A percentile compares a stretch with the other conserved stretches of the same genome.
Evolutionary conservation across 2,329 filamentous ascomycete species (phyloP).

Genomic region (Harringtonia lauricola): DNA sequence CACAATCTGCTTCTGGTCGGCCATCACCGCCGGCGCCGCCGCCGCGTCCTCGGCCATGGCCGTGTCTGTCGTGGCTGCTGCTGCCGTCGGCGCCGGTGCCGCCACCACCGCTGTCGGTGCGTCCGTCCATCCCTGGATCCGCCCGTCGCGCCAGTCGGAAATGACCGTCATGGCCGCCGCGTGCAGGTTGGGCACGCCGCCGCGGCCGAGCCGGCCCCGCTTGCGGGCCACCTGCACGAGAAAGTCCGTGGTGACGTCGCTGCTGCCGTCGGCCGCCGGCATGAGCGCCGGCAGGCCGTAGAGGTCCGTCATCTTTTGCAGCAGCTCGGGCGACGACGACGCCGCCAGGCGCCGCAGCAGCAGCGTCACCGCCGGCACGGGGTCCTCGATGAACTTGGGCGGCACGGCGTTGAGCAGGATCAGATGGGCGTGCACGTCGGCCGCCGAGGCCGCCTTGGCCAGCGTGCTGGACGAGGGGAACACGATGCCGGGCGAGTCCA

Average conservation of each 20-base stretch:
- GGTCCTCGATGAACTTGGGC: constrained; percentile 88
- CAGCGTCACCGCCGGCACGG: constrained; percentile 73
- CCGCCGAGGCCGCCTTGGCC: too few species aligned
- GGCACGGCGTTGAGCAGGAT: constrained; percentile 86
- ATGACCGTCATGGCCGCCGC: constrained; percentile 87
- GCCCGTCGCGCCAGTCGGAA: constrained; percentile 91
- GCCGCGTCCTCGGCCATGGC: constrained; percentile 12
- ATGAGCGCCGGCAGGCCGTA: constrained; percentile 80
- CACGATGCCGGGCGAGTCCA: constrained; percentile 90
- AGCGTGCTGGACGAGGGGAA: constrained; percentile 81
- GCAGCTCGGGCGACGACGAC: constrained; percentile 61
- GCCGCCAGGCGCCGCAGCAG: constrained; percentile 71
- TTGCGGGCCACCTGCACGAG: constrained; percentile 91
- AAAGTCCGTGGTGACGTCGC: constrained; percentile 80
- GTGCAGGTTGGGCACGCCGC: constrained; percentile 79
- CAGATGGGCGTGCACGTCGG: constrained; percentile 71
- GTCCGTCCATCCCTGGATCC: constrained; percentile 86
- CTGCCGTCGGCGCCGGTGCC: constrained; percentile 16
- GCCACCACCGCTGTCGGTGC: constrained; percentile 58
- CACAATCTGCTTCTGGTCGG: constrained; percentile 77
- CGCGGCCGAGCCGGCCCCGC: constrained; percentile 76
- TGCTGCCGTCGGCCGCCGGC: constrained; percentile 45
- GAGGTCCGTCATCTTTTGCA: constrained; percentile 68
- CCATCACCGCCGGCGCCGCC: constrained; percentile 25
- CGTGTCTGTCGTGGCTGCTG: constrained; percentile 18